A percentile compares a stretch with the other conserved stretches of the same genome.
Conservation (phyloP, 257 asterid species). For the Solanum pinnatisectum region DNA sequence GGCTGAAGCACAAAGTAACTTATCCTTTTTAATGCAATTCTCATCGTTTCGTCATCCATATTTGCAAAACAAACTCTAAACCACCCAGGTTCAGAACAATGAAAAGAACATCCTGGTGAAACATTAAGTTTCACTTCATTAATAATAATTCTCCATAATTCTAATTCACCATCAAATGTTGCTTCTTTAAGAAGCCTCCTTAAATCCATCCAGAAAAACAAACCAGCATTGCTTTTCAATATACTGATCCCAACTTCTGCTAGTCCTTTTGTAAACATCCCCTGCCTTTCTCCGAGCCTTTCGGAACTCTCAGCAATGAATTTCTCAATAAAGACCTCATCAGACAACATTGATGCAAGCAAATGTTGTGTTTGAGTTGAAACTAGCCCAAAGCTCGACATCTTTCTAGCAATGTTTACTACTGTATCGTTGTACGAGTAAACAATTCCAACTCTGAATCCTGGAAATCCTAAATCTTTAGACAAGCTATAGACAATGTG, state of each 20-base stretch:
- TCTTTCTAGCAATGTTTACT: conserved; percentile 46
- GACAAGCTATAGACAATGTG: conserved; percentile 82
- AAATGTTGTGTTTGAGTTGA: conserved; percentile 76
- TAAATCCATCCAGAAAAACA: conserved; percentile 68
- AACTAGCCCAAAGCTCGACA: conserved; percentile 81
- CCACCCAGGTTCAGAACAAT: conserved; percentile 82
- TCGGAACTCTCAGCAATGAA: conserved; percentile 38
- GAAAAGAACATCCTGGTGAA: conserved; percentile 70
- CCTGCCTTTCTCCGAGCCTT: conserved; percentile 38
- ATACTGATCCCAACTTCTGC: conserved; percentile 44
- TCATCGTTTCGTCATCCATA: conserved; percentile 59
- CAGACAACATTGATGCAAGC: conserved; percentile 59
- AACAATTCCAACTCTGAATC: conserved; percentile 65
- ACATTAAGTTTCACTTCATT: conserved; percentile 69
- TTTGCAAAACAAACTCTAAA: conserved; percentile 79
- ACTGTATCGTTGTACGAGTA: conserved; percentile 68
- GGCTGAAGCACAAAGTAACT: conserved; percentile 32
- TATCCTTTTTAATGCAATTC: conserved; percentile 45
- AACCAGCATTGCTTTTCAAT: conserved; percentile 50
- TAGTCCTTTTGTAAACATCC: conserved; percentile 28
- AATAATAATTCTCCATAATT: conserved; percentile 49
- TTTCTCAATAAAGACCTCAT: conserved; percentile 37
- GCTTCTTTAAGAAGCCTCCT: conserved; percentile 34
- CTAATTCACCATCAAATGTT: conserved; percentile 51
- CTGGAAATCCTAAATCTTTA: conserved; percentile 81